Conservation (phyloP, 495 filamentous ascomycete genomes). For the Amphirosellinia nigrospora region DNA sequence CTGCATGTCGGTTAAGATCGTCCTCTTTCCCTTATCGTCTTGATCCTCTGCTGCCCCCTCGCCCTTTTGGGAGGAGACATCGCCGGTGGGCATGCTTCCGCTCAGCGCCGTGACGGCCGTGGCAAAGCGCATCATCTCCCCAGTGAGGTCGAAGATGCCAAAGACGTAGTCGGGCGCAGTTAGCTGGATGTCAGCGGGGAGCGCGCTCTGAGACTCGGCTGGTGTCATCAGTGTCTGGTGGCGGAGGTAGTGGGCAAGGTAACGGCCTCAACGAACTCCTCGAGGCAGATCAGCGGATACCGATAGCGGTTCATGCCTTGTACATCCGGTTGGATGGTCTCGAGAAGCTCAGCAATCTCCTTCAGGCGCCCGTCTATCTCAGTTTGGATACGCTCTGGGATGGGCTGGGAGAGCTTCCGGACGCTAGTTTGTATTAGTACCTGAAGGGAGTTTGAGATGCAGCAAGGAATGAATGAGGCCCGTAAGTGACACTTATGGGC, state of each 20-base stretch:
- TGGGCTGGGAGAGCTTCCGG: slow-evolving; percentile 64
- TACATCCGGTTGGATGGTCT: slow-evolving; percentile 72
- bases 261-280: slow-evolving; percentile 91
- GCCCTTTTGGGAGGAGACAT: slow-evolving; percentile 33
- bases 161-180: slow-evolving; percentile 87
- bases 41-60: background rate
- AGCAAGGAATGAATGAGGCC: slow-evolving; percentile 16
- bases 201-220: slow-evolving; percentile 56
- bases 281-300: slow-evolving; percentile 85
- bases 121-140: slow-evolving; percentile 95
- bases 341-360: slow-evolving; percentile 72
- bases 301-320: slow-evolving; percentile 78
- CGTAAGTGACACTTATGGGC: background rate
- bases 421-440: slow-evolving; percentile 54
- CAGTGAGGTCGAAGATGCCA: slow-evolving; percentile 89
- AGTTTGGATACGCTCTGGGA: slow-evolving; percentile 68
- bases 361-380: slow-evolving; percentile 67
- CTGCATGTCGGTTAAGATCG: slow-evolving; percentile 78
- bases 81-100: slow-evolving; percentile 49
- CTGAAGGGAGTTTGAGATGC: background rate
- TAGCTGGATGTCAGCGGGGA: slow-evolving; percentile 64
- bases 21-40: slow-evolving; percentile 40
- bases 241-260: slow-evolving; percentile 81
- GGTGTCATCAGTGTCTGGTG: slow-evolving; percentile 75
- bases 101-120: slow-evolving; percentile 77